Percentiles rank a stretch among this genome's conserved stretches.
Evolutionary conservation across 2,329 filamentous ascomycete species (phyloP).

Genomic region (Aaosphaeria arxii): DNA sequence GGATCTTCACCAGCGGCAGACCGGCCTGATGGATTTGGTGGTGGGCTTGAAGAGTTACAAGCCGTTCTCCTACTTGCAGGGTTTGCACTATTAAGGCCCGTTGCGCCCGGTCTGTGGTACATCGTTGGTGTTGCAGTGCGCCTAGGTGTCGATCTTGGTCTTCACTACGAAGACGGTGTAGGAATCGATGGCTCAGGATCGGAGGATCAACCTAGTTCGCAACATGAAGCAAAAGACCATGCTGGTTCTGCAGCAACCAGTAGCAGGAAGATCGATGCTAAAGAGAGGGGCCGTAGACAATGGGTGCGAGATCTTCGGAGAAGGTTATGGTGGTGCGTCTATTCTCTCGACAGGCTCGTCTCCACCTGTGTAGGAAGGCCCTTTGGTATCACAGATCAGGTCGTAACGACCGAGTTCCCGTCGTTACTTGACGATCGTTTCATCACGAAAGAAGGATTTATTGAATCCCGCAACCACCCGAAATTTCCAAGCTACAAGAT

Average conservation of each 20-base stretch:
- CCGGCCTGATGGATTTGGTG: conserved; percentile 64
- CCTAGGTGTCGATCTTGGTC: conserved; percentile 82
- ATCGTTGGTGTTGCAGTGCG: conserved; percentile 92
- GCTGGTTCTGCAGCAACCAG: conserved; percentile 17
- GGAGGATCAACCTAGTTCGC: conserved; percentile 21
- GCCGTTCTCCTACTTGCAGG: conserved; percentile 88
- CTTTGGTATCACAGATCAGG: conserved; percentile 92
- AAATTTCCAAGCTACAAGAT: conserved; percentile 79
- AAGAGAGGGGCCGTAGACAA: conserved; percentile 67
- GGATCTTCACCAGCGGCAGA: conserved; percentile 60
- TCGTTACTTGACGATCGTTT: conserved; percentile 83
- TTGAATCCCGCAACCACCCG: conserved; percentile 56
- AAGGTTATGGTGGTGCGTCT: conserved; percentile 95
- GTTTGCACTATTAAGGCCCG: conserved; percentile 85
- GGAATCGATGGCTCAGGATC: conserved; percentile 52
- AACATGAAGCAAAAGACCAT: conserved; percentile 32
- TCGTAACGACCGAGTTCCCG: conserved; percentile 93
- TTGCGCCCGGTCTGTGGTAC: conserved; percentile 94
- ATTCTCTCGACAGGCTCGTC: conserved; percentile 91
- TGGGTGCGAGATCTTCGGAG: conserved; percentile 84
- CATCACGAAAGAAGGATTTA: conserved; percentile 77
- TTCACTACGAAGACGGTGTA: conserved; percentile 88
- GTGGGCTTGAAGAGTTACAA: conserved; percentile 88
- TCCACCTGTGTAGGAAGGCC: conserved; percentile 90
- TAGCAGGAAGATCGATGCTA: conserved; percentile 43